A percentile compares a stretch with the other conserved stretches of the same genome.
phyloP scores from a whole-genome alignment of 192 early-diverging fungal species.

The Coemansia sp. region DNA sequence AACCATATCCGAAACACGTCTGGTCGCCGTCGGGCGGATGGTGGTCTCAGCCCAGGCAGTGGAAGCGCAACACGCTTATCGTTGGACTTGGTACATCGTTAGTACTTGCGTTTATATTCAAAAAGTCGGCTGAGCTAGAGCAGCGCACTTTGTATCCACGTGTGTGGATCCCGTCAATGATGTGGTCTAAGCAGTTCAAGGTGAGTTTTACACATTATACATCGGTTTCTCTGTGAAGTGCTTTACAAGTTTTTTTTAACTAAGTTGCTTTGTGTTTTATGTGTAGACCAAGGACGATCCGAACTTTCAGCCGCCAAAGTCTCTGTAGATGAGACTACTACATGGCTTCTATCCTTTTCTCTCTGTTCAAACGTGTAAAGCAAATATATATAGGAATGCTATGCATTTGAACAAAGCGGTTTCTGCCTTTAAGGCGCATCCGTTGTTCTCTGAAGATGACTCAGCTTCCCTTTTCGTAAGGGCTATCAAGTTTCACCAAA shows the following conservation, averaged over 20 bases:
- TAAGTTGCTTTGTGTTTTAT: not conserved
- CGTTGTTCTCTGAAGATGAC: not conserved
- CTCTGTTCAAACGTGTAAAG: not conserved
- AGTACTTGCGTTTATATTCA: conserved; percentile 35
- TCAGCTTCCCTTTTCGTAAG: not conserved
- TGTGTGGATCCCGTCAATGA: conserved; percentile 56
- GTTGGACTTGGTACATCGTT: conserved; percentile 18
- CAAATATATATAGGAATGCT: not conserved
- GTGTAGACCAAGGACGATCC: conserved; percentile 40
- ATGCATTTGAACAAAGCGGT: not conserved
- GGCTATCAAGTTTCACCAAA: not conserved
- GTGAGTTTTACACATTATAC: conserved; percentile 1
- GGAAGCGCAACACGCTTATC: conserved; percentile 55
- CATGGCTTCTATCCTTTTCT: not conserved
- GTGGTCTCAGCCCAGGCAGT: conserved; percentile 63
- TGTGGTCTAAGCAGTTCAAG: conserved; percentile 57
- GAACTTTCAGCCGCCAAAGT: conserved; percentile 54
- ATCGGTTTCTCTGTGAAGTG: too few relatives aligned
- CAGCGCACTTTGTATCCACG: conserved; percentile 50
- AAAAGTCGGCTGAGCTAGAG: conserved; percentile 61
- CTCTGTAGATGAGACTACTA: conserved; percentile 19
- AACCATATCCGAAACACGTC: conserved; percentile 52
- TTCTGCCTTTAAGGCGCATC: not conserved
- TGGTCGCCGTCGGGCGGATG: conserved; percentile 62
- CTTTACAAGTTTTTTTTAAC: not conserved